A percentile compares a stretch with the other conserved stretches of the same genome.
phyloP scores from a whole-genome alignment of 2,329 filamentous ascomycete genomes.

The Xylaria sp. region DNA sequence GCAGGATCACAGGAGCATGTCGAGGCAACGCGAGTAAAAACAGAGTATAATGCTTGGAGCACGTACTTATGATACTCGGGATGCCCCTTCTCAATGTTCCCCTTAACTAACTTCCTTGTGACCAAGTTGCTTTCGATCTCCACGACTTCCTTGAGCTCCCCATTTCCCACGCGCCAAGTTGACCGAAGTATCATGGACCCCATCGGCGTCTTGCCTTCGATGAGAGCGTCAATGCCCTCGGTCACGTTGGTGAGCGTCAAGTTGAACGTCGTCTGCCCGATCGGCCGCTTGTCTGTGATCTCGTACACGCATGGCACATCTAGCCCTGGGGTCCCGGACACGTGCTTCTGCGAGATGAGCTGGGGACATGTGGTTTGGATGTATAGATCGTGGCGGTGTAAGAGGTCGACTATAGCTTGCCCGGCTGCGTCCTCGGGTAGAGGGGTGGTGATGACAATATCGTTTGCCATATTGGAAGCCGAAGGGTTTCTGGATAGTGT shows the following conservation, averaged over 20 bases:
- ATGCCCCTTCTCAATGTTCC: slow-evolving; percentile 39
- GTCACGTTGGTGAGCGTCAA: slow-evolving; percentile 37
- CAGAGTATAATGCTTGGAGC: not conserved
- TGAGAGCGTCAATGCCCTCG: slow-evolving; percentile 35
- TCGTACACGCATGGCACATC: slow-evolving; percentile 34
- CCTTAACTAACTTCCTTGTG: slow-evolving; percentile 39
- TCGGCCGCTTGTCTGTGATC: slow-evolving; percentile 45
- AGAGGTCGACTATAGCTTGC: slow-evolving; percentile 32
- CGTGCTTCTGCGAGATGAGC: slow-evolving; percentile 28
- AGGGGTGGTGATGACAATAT: slow-evolving; percentile 49
- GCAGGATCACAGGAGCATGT: not conserved
- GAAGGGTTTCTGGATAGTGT: not conserved
- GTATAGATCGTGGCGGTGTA: slow-evolving; percentile 56
- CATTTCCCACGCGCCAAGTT: slow-evolving; percentile 27
- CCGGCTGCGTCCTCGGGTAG: slow-evolving; percentile 35
- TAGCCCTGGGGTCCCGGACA: slow-evolving; percentile 16
- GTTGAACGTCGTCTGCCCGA: slow-evolving; percentile 43
- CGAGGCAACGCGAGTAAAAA: not conserved
- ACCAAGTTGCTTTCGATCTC: slow-evolving; percentile 39
- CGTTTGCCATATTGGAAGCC: slow-evolving; percentile 28
- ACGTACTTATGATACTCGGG: slow-evolving; percentile 30
- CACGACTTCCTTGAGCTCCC: slow-evolving; percentile 35
- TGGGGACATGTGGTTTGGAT: slow-evolving; percentile 37
- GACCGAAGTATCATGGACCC: slow-evolving; percentile 32
- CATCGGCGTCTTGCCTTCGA: slow-evolving; percentile 37